Evolutionary conservation across 1,139 yeast species (phyloP).

Genomic region (Yamadazyma oceani): DNA sequence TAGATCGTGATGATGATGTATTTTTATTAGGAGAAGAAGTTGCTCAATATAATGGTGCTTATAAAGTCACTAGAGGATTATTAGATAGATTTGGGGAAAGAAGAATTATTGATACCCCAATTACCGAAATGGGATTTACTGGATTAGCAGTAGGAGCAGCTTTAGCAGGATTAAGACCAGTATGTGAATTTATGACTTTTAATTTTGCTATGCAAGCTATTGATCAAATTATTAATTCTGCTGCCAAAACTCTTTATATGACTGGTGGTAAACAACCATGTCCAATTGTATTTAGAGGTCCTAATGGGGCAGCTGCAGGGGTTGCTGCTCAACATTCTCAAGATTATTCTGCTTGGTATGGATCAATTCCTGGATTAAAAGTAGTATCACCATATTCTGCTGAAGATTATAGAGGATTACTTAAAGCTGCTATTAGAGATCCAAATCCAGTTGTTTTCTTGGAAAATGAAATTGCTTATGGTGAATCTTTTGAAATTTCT

Average conservation of each 20-base stretch:
- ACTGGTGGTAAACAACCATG: constrained; percentile 98
- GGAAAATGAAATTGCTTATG: constrained; percentile 94
- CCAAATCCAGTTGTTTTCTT: constrained; percentile 96
- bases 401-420: constrained; percentile 93
- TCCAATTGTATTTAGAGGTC: constrained; percentile 97
- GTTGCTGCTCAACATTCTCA: constrained; percentile 99
- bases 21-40: constrained; percentile 99
- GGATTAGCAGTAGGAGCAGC: constrained; percentile 98
- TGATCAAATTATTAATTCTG: constrained; percentile 97
- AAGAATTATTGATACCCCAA: constrained; percentile 96
- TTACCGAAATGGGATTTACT: constrained; percentile 98
- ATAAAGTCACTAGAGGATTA: constrained; percentile 93
- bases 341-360: constrained; percentile 97
- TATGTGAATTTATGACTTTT: constrained; percentile 98
- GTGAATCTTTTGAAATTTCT: constrained; percentile 85
- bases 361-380: constrained; percentile 96
- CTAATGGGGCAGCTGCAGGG: constrained; percentile 99
- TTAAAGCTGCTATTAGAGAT: constrained; percentile 96
- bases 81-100: constrained; percentile 96
- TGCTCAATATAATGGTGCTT: constrained; percentile 98
- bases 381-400: constrained; percentile 94
- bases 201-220: constrained; percentile 99
- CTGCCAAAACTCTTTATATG: constrained; percentile 98
- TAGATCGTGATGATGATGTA: constrained; percentile 92
- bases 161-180: constrained; percentile 93